Evolutionary conservation across 495 filamentous ascomycete genomes (phyloP).

Genomic region (Trichoderma virens): DNA sequence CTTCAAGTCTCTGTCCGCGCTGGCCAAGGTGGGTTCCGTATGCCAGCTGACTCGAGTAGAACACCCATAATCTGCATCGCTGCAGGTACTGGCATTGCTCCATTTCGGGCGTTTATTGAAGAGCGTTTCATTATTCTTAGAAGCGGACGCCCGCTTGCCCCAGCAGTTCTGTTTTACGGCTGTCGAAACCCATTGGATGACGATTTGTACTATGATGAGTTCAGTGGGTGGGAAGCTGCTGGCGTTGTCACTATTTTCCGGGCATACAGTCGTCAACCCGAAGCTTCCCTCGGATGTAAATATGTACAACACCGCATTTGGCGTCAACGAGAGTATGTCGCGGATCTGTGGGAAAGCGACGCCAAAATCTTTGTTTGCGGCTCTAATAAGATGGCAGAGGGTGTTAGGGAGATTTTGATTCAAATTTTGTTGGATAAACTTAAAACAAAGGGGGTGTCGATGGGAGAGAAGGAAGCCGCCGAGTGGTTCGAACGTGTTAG

Average conservation of each 20-base stretch:
- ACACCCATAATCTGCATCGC: constrained; percentile 55
- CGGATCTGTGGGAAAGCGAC: constrained; percentile 38
- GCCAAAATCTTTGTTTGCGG: constrained; percentile 57
- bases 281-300: constrained; percentile 19
- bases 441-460: constrained; percentile 20
- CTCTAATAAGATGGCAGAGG: constrained; percentile 22
- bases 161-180: constrained; percentile 47
- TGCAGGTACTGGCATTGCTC: constrained; percentile 45
- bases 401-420: constrained; percentile 37
- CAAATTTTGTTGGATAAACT: constrained; percentile 23
- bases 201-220: constrained; percentile 45
- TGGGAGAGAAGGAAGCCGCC: constrained; percentile 30
- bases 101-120: constrained; percentile 56
- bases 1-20: constrained; percentile 47
- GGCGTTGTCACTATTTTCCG: constrained; percentile 47
- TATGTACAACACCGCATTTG: constrained; percentile 54
- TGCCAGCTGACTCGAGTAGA: constrained; percentile 41
- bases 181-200: constrained; percentile 47
- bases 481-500: constrained; percentile 38
- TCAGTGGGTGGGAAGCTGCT: constrained; percentile 40
- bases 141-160: constrained; percentile 32
- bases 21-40: constrained; percentile 52
- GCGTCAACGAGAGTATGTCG: constrained; percentile 40
- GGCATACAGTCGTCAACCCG: constrained; percentile 29
- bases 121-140: constrained; percentile 45